Evolutionary conservation across 805 yeast genomes (phyloP).

Genomic region (Kurtzmaniella cleridarum): DNA sequence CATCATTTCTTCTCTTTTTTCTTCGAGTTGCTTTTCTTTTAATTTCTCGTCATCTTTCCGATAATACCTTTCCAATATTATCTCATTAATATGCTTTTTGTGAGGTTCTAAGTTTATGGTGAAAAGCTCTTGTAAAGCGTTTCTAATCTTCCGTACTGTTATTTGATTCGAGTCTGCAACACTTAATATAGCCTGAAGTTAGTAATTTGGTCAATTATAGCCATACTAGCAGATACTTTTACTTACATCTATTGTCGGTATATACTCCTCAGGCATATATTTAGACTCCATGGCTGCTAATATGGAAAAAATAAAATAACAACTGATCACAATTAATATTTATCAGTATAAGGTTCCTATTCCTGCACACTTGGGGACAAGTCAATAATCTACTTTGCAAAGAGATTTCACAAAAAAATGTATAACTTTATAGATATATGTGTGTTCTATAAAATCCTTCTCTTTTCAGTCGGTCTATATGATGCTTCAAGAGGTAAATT

Average conservation of each 20-base stretch:
- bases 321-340: neutral
- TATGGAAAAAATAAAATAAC: neutral
- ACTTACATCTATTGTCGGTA: slow-evolving; percentile 63
- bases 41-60: slow-evolving; percentile 34
- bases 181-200: slow-evolving; percentile 56
- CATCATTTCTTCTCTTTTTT: slow-evolving; percentile 29
- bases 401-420: too few relatives aligned
- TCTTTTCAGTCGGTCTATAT: too few relatives aligned
- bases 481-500: too few relatives aligned
- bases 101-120: slow-evolving; percentile 46
- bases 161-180: slow-evolving; percentile 66
- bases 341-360: neutral
- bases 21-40: slow-evolving; percentile 15
- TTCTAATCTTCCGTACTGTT: slow-evolving; percentile 65
- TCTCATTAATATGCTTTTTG: slow-evolving; percentile 51
- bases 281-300: slow-evolving; percentile 2
- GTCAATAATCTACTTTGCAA: too few relatives aligned
- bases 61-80: slow-evolving; percentile 56
- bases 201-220: neutral
- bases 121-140: slow-evolving; percentile 67
- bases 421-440: too few relatives aligned
- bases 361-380: neutral
- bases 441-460: too few relatives aligned
- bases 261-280: slow-evolving; percentile 31
- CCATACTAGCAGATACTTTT: too few relatives aligned